Conservation (phyloP, 345 rosid species). For the Cardiospermum halicacabum region DNA sequence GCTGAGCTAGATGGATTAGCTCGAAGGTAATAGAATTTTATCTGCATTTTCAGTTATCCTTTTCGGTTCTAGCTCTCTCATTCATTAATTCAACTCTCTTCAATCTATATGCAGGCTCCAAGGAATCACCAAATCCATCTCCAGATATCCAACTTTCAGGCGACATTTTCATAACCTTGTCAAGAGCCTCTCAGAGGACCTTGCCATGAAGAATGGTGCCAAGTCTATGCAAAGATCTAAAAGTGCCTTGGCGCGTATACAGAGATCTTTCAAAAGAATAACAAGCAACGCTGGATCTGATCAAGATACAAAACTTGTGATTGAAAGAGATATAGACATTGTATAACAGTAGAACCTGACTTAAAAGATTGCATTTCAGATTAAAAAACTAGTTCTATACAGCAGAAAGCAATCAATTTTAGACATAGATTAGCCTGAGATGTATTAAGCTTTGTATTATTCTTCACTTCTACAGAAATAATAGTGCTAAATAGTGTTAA, state of each 20-base stretch:
- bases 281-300: conserved; percentile 46
- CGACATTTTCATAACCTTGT: conserved; percentile 57
- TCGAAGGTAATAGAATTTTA: conserved; percentile 52
- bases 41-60: neutral
- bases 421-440: too few species aligned
- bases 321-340: conserved; percentile 33
- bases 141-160: conserved; percentile 78
- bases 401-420: neutral
- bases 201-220: conserved; percentile 44
- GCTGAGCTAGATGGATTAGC: conserved; percentile 94
- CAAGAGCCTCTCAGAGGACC: conserved; percentile 49
- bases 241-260: conserved; percentile 52
- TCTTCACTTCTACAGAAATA: too few species aligned
- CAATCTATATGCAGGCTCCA: conserved; percentile 44
- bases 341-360: conserved; percentile 19
- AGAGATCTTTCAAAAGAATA: conserved; percentile 52
- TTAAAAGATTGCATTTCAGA: conserved; percentile 2
- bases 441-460: too few species aligned
- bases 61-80: neutral
- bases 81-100: neutral
- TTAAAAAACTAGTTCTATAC: neutral
- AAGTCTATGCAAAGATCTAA: conserved; percentile 40
- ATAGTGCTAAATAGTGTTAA: too few species aligned
- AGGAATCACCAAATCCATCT: conserved; percentile 74
- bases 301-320: conserved; percentile 36